Percentiles rank a stretch among this genome's conserved stretches.
Conservation (phyloP, 179 eudicot genomes). For the Beta lomatogona region DNA sequence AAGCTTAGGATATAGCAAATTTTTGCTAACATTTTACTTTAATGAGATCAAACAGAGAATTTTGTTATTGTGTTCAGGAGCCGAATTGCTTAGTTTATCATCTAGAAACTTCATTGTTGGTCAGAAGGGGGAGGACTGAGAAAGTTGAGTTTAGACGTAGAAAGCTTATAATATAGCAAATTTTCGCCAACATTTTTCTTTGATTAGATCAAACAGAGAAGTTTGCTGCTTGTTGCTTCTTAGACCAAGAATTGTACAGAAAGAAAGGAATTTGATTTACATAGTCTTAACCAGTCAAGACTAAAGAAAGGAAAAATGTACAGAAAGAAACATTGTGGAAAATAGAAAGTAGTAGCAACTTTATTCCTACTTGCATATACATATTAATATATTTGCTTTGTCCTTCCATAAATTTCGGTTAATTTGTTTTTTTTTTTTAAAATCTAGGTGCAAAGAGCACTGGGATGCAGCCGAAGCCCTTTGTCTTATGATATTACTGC, state of each 20-base stretch:
- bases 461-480: conserved; percentile 83
- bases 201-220: not conserved
- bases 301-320: not conserved
- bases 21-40: not conserved
- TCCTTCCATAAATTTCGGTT: not conserved
- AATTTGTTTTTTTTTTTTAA: no score
- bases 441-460: conserved; percentile 75
- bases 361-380: not conserved
- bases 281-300: not conserved
- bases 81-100: not conserved
- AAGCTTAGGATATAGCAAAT: not conserved
- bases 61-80: not conserved
- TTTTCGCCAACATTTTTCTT: not conserved
- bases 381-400: not conserved
- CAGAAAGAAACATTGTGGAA: not conserved
- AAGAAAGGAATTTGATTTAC: no score
- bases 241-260: not conserved
- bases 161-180: not conserved
- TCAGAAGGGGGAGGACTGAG: not conserved
- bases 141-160: not conserved
- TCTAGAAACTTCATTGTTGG: not conserved
- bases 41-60: not conserved
- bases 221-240: not conserved
- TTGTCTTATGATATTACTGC: conserved; percentile 90
- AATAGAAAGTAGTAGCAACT: not conserved